Percentiles rank a stretch among this genome's conserved stretches.
These are phyloP conservation scores for Boeremia lycopersici DNA, from an alignment of 2,329 filamentous ascomycete species.

Conservation along the genomic window DNA sequence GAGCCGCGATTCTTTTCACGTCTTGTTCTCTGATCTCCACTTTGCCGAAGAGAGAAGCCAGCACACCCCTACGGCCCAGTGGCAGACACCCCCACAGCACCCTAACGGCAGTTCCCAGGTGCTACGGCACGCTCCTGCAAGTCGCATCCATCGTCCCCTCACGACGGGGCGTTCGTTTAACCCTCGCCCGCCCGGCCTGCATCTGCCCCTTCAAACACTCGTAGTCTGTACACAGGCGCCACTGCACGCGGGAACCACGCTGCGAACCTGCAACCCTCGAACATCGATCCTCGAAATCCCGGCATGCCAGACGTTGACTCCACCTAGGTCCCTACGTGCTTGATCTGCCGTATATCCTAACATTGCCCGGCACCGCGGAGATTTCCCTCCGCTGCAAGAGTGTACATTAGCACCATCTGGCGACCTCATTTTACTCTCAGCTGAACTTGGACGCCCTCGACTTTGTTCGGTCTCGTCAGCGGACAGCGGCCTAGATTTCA, in stretches of 20 bases:
- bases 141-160: slow-evolving; percentile 28
- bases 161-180: slow-evolving; percentile 25
- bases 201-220: slow-evolving; percentile 32
- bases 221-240: slow-evolving; percentile 28
- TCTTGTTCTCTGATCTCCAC: slow-evolving; percentile 22
- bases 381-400: slow-evolving; percentile 39
- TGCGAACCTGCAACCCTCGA: slow-evolving; percentile 29
- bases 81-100: slow-evolving; percentile 38
- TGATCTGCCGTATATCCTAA: slow-evolving; percentile 46
- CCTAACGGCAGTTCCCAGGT: slow-evolving; percentile 46
- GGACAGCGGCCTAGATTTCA: slow-evolving; percentile 27
- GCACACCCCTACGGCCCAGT: slow-evolving; percentile 31
- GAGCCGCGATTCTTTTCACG: slow-evolving; percentile 20
- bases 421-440: slow-evolving; percentile 25
- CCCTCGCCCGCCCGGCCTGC: slow-evolving; percentile 26
- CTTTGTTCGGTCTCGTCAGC: slow-evolving; percentile 20
- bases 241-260: slow-evolving; percentile 47
- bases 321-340: slow-evolving; percentile 44
- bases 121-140: slow-evolving; percentile 40
- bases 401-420: slow-evolving; percentile 34
- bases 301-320: slow-evolving; percentile 43
- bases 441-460: slow-evolving; percentile 20
- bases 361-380: slow-evolving; percentile 43
- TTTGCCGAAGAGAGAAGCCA: slow-evolving; percentile 22
- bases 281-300: slow-evolving; percentile 26